Evolutionary conservation across 192 early-diverging fungal genomes (phyloP), one percentile per base, ranked within the genome.

Genomic region (Tieghemiomyces parasiticus): DNA sequence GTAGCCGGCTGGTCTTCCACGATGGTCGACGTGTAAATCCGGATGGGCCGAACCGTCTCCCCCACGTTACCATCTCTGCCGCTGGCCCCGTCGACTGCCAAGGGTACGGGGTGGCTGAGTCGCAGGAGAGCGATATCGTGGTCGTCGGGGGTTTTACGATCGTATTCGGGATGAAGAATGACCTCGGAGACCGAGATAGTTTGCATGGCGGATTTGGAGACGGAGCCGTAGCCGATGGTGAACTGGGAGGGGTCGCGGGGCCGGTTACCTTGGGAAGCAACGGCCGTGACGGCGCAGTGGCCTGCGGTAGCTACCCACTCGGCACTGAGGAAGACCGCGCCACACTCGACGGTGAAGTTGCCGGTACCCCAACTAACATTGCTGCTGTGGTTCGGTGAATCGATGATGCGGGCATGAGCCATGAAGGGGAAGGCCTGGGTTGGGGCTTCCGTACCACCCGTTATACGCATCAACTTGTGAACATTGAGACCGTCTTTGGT

Each of bases 221-320:
- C 24, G 14, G 56, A 34, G 13, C 56, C 56, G 38, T 38, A 34
- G 33, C 56, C 56, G 19, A 58, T 31, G 14, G 13, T 38, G 56
- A 38, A 38, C 24, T 58, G 34, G 31, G n/a, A 14, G 34, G 33
- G 33, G 31, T 35, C 33, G 33, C 19, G 35, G 4, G 20, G 34
- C 13, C 16, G 16, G 35, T 29, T 10, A 3, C 16, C 29, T 2
- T 34, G 24, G 49, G 49, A 8, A 12, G 31, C 16, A 19, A 26
- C 56, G 56, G 32, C 56, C 28, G 31, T n/a, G 6, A 58, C 33
- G 38, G 33, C 35, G 35, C 56, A 58, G 38, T 58, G 56, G 33
- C 28, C 56, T 10, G 35, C 56, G 1, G 56, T 58, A 20, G 33
- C 1, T n/a, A 58, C 20, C 56, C 56, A 58, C 20, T 58, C 33